Base-by-base conservation (phyloP, 257 asterid genomes). In the Nicotiana otophora region DNA sequence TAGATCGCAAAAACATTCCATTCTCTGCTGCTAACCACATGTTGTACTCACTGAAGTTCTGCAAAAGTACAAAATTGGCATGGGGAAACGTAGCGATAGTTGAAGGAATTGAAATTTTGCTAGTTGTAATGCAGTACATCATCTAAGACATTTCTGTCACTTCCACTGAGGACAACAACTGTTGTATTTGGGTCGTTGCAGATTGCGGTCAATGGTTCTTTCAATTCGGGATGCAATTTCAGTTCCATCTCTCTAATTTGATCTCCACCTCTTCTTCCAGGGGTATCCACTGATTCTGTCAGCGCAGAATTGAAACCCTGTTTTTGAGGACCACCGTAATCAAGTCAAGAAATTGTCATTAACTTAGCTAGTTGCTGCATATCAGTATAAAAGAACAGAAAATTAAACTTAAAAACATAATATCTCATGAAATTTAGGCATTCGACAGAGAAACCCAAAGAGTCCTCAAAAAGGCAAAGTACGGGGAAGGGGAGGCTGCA, bases 1-100 rank as follows among this genome's bases (percentile, higher is more conserved):
- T 93, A 54, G 95, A 90, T 77, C 99, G 92, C 81, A 96, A 90
- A 87, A 96, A 96, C 99, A 96, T 94, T 81, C 99, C 99, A 82
- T 96, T 92, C 84, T 94, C 99, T 19, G 99, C 99, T 76, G 99
- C 99, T 86, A 96, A 85, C 99, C 99, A 96, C 95, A 94, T 89
- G 88, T 94, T 90, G 89, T 85, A 94, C 90, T 90, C 93, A 82
- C 92, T 92, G 62, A 96, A 94, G 87, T 92, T 92, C 99, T 96
- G 93, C 89, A 89, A 85, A 84, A 82, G 82, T 87, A 84, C 86
- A 85, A 68, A 72, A 51, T 36, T 75, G 42, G 53, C 26, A 75
- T 16, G 63, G 80, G 63, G 28, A 75, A 75, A 75, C 46, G 46
- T 51, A 2, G 28, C 80, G 51, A 75, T 58, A 28, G 62, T 7